Percentiles rank a stretch among this genome's conserved stretches.
Conservation (phyloP, 495 filamentous ascomycete species). For the Darksidea phi region DNA sequence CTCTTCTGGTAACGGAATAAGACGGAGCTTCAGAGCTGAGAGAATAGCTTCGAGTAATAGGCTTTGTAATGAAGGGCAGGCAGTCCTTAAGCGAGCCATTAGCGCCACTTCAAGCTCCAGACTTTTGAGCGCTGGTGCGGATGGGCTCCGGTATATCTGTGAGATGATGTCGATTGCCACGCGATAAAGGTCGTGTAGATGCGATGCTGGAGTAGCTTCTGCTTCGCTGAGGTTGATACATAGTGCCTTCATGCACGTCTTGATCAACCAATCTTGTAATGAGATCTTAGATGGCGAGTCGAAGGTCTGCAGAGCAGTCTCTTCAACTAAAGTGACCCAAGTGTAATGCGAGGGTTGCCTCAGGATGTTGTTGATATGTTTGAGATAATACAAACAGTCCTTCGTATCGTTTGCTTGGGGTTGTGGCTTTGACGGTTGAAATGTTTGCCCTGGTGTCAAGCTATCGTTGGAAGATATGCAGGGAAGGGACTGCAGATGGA, state of each 20-base stretch:
- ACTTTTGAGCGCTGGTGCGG: slow-evolving; percentile 61
- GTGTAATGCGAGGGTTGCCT: slow-evolving; percentile 59
- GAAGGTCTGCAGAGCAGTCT: slow-evolving; percentile 42
- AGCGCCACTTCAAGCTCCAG: slow-evolving; percentile 71
- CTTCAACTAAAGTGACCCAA: slow-evolving; percentile 59
- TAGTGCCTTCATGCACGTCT: slow-evolving; percentile 45
- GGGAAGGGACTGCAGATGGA: slow-evolving; percentile 26
- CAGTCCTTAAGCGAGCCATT: slow-evolving; percentile 65
- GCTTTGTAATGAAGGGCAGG: slow-evolving; percentile 49
- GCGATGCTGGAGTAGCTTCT: neutral
- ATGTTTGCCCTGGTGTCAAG: slow-evolving; percentile 5
- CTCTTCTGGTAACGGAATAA: slow-evolving; percentile 2
- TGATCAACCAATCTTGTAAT: slow-evolving; percentile 62
- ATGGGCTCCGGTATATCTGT: slow-evolving; percentile 71
- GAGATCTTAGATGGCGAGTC: slow-evolving; percentile 40
- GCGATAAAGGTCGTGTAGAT: slow-evolving; percentile 59
- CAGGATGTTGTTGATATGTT: slow-evolving; percentile 70
- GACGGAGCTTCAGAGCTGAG: slow-evolving; percentile 33
- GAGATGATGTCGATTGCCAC: slow-evolving; percentile 69
- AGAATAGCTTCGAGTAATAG: slow-evolving; percentile 32
- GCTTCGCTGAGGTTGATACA: neutral
- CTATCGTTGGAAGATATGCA: slow-evolving; percentile 34
- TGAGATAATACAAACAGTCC: slow-evolving; percentile 74
- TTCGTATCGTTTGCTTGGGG: slow-evolving; percentile 64
- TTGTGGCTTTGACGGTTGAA: neutral